Evolutionary conservation across 1,284 basidiomycete species (phyloP).

Genomic region (Pseudomicrostroma phylloplanum): DNA sequence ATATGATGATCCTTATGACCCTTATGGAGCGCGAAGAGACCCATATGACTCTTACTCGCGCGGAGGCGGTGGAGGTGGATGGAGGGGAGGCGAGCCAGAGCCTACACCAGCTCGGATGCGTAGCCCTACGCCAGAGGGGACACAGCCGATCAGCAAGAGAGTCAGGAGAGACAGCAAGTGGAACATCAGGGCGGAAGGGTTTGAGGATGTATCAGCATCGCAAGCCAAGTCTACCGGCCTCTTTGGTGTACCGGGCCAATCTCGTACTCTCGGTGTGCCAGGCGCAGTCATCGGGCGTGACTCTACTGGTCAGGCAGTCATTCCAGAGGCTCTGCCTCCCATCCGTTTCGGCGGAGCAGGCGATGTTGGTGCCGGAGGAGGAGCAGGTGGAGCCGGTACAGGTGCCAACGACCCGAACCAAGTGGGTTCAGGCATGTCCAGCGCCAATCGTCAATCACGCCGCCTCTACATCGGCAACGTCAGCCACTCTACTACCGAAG

Average conservation of each 20-base stretch:
- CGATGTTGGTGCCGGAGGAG: constrained; percentile 9
- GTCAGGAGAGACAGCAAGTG: constrained; percentile 82
- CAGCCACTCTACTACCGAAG: constrained; percentile 81
- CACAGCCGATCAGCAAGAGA: constrained; percentile 73
- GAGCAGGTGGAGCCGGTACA: constrained; percentile 5
- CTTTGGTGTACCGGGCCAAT: constrained; percentile 86
- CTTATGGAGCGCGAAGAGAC: constrained; percentile 24
- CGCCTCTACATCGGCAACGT: constrained; percentile 94
- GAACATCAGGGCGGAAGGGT: constrained; percentile 91
- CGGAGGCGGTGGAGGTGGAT: constrained; percentile 54
- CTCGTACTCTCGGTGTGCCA: constrained; percentile 62
- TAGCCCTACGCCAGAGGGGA: constrained; percentile 83
- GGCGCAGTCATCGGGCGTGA: constrained; percentile 10
- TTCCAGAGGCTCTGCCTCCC: constrained; percentile 58
- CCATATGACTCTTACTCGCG: constrained; percentile 38
- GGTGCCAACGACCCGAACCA: neutral
- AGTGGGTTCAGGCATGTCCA: constrained; percentile 3
- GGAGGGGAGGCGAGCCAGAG: constrained; percentile 44
- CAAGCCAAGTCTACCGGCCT: constrained; percentile 94
- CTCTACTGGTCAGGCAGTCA: constrained; percentile 9
- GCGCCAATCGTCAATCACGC: constrained; percentile 68
- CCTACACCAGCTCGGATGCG: constrained; percentile 67
- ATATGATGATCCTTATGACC: constrained; percentile 24
- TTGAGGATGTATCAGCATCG: constrained; percentile 86
- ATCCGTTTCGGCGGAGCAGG: constrained; percentile 51